Percentiles rank a stretch among this genome's conserved stretches.
These are phyloP conservation scores for Bauhinia variegata DNA, from an alignment of 306 rosid genomes.

Conservation along the genomic window DNA sequence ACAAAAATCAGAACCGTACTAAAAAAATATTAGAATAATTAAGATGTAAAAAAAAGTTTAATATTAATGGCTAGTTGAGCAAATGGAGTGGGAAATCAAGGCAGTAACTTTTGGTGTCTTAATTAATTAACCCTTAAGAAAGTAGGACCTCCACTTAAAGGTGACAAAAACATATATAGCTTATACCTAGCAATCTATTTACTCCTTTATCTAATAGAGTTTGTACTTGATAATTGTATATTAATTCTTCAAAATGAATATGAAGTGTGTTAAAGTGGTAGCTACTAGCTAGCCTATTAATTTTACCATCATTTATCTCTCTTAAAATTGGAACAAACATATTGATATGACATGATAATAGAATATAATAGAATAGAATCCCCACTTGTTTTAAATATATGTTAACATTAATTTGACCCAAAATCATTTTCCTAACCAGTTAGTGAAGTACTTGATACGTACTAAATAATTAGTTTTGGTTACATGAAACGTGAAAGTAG, in stretches of 20 bases:
- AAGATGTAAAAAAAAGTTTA: too few relatives aligned
- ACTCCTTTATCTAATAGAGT: too few relatives aligned
- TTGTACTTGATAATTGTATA: too few relatives aligned
- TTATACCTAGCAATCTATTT: too few relatives aligned
- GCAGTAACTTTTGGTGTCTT: neutral
- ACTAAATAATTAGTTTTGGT: conserved; percentile 35
- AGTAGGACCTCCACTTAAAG: neutral
- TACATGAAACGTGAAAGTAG: conserved; percentile 52
- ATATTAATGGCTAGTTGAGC: neutral
- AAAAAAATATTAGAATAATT: too few relatives aligned
- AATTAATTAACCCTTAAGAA: neutral
- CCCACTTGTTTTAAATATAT: conserved; percentile 37
- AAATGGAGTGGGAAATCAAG: neutral
- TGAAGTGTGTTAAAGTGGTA: too few relatives aligned
- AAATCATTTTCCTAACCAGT: conserved; percentile 29
- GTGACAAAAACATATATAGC: too few relatives aligned
- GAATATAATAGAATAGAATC: too few relatives aligned
- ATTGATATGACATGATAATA: conserved; percentile 34
- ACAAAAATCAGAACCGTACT: too few relatives aligned
- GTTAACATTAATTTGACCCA: neutral
- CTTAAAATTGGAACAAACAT: conserved; percentile 23
- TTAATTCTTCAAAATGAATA: too few relatives aligned
- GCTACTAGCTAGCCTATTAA: too few relatives aligned
- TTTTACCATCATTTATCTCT: conserved; percentile 24
- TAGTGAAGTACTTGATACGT: conserved; percentile 41